Percentiles rank a stretch among this genome's conserved stretches.
Conservation (phyloP, 208 protist species). For the Crithidia expoeki region DNA sequence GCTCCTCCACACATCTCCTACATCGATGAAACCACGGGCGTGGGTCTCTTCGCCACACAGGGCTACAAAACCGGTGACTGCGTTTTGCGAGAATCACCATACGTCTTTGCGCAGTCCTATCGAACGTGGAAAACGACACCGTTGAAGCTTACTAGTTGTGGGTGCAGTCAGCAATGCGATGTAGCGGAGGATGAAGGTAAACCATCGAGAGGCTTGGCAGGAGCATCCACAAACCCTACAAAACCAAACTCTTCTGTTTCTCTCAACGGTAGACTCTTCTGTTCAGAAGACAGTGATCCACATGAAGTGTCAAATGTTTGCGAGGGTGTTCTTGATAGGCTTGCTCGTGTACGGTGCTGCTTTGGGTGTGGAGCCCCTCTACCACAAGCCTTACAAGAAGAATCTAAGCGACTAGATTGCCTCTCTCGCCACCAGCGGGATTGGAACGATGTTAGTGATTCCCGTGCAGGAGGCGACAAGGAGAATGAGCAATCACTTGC, state of each 20-base stretch:
- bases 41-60: conserved; percentile 31
- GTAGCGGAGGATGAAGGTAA: too few species aligned
- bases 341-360: conserved; percentile 31
- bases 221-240: neutral
- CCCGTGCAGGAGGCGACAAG: neutral
- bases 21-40: conserved; percentile 32
- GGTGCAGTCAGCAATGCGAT: too few species aligned
- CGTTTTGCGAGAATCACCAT: conserved; percentile 39
- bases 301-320: too few species aligned
- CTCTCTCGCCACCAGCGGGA: neutral
- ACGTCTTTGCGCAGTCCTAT: conserved; percentile 49
- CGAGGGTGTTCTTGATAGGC: too few species aligned
- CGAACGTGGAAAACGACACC: conserved; percentile 19
- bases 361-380: conserved; percentile 49
- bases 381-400: conserved; percentile 25
- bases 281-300: too few species aligned
- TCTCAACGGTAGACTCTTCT: too few species aligned
- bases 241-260: too few species aligned
- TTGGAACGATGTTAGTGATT: neutral
- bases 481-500: too few species aligned
- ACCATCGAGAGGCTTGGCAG: too few species aligned
- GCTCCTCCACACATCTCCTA: conserved; percentile 15
- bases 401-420: conserved; percentile 34
- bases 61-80: conserved; percentile 25
- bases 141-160: too few species aligned